Conservation (phyloP, 352 stramenopile species). For the Pythium volutum region DNA sequence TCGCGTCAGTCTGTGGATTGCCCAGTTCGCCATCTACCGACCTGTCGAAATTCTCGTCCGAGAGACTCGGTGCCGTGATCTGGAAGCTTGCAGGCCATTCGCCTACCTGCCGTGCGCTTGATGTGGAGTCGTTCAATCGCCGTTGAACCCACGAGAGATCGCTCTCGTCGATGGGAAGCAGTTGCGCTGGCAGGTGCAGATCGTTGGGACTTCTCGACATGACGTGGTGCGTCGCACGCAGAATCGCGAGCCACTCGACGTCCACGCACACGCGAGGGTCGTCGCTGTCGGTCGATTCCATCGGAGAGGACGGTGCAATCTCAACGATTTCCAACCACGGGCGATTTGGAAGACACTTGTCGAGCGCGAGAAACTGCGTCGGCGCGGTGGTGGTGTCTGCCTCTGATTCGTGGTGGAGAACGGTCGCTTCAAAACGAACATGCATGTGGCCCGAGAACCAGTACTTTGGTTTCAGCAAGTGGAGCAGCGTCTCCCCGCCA, state of each 20-base stretch:
- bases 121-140: too few relatives aligned
- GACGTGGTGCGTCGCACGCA: slow-evolving; percentile 92
- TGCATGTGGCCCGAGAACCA: slow-evolving; percentile 99
- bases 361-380: slow-evolving; percentile 96
- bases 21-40: slow-evolving; percentile 32
- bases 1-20: slow-evolving; percentile 94
- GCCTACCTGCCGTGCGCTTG: slow-evolving; percentile 10
- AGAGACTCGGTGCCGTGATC: slow-evolving; percentile 52
- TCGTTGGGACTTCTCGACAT: slow-evolving; percentile 31
- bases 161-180: background rate
- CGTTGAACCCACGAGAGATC: background rate
- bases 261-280: slow-evolving; percentile 68
- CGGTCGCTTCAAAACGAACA: slow-evolving; percentile 94
- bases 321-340: slow-evolving; percentile 95
- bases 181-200: background rate
- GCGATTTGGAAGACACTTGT: slow-evolving; percentile 96
- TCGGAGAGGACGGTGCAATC: slow-evolving; percentile 30
- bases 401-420: slow-evolving; percentile 75
- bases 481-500: slow-evolving; percentile 92
- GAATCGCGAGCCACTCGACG: slow-evolving; percentile 92
- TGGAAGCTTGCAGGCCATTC: slow-evolving; percentile 76
- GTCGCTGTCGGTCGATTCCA: background rate
- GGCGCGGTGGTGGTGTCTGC: background rate
- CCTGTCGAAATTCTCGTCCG: slow-evolving; percentile 32
- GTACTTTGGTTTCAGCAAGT: slow-evolving; percentile 88